These are phyloP conservation scores for Trichoderma cornu-damae DNA, from an alignment of 2,329 filamentous ascomycete species.

Conservation along the genomic window DNA sequence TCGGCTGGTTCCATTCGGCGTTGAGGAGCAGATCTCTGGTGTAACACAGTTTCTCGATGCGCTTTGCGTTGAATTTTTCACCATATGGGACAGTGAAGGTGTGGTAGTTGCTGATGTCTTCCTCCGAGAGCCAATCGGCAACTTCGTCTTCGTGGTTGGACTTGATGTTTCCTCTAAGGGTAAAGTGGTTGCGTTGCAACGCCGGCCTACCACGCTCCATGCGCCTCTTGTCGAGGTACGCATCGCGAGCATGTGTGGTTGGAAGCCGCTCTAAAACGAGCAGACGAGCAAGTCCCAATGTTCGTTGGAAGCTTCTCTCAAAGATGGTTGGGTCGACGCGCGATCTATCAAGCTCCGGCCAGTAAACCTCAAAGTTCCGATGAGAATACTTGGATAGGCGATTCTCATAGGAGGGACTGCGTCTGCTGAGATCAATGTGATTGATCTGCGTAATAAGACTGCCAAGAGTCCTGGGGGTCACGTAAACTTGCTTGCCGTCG, in stretches of 20 bases:
- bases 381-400: slow-evolving; percentile 81
- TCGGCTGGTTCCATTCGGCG: slow-evolving; percentile 76
- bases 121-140: slow-evolving; percentile 73
- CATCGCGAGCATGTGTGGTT: slow-evolving; percentile 60
- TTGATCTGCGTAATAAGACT: slow-evolving; percentile 81
- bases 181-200: slow-evolving; percentile 39
- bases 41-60: slow-evolving; percentile 77
- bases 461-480: slow-evolving; percentile 68
- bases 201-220: slow-evolving; percentile 65
- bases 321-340: slow-evolving; percentile 81
- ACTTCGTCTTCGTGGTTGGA: slow-evolving; percentile 72
- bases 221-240: slow-evolving; percentile 65
- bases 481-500: slow-evolving; percentile 74
- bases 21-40: slow-evolving; percentile 78
- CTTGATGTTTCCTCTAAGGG: slow-evolving; percentile 67
- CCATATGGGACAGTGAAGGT: slow-evolving; percentile 70
- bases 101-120: slow-evolving; percentile 75
- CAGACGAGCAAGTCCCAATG: slow-evolving; percentile 70
- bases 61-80: slow-evolving; percentile 54
- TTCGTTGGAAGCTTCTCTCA: slow-evolving; percentile 71
- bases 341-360: slow-evolving; percentile 68
- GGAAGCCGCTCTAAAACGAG: slow-evolving; percentile 76
- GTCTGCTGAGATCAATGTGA: slow-evolving; percentile 69
- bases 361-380: slow-evolving; percentile 79
- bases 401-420: slow-evolving; percentile 84